Percentiles rank a stretch among this genome's conserved stretches.
Conservation (phyloP, 2,329 filamentous ascomycete genomes). For the Anisogramma anomala region DNA sequence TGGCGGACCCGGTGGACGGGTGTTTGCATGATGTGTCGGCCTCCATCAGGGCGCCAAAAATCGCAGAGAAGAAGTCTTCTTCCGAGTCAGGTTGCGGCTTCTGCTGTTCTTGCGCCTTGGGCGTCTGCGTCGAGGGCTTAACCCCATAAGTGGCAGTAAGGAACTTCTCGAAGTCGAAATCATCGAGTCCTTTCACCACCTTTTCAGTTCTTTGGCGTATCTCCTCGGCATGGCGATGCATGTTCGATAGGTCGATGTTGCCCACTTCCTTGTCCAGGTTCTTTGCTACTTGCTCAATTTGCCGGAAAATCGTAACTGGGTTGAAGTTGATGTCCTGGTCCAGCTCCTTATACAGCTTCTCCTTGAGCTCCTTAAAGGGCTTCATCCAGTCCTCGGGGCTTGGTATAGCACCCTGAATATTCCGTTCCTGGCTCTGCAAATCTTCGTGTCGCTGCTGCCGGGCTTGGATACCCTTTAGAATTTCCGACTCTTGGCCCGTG, state of each 20-base stretch:
- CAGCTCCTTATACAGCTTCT: neutral
- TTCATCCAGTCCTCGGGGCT: neutral
- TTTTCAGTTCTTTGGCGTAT: no score
- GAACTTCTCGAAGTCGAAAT: neutral
- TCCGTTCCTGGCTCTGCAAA: neutral
- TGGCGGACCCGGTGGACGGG: no score
- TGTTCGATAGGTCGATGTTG: no score
- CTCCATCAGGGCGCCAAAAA: conserved; percentile 28
- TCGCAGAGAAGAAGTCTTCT: conserved; percentile 29
- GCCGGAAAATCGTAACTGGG: neutral
- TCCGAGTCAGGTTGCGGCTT: conserved; percentile 23
- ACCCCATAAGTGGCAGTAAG: neutral
- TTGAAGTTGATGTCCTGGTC: neutral
- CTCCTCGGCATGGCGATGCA: no score
- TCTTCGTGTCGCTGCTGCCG: neutral
- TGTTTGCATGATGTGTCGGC: no score
- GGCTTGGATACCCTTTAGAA: neutral
- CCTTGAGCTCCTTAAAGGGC: neutral
- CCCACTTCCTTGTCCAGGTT: neutral
- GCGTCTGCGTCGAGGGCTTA: neutral
- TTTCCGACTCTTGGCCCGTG: neutral
- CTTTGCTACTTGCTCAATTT: neutral
- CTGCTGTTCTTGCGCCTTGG: conserved; percentile 1
- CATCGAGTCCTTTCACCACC: no score
- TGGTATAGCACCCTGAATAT: neutral